Base-by-base conservation (phyloP, 495 filamentous ascomycete genomes). In the Penicillium coprophilum region DNA sequence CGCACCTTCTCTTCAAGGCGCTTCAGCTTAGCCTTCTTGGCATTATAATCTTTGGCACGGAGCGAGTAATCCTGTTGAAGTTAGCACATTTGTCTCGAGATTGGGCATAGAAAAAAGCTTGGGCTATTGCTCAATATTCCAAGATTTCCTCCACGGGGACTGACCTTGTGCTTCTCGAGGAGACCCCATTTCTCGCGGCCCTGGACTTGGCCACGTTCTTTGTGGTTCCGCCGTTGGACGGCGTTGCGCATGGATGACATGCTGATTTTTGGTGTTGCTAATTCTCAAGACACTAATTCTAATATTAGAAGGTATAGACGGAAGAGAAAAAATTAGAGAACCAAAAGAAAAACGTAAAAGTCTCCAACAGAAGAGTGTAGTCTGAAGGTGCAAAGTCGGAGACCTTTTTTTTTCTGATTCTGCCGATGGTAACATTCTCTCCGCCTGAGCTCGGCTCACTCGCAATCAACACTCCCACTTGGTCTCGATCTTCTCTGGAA, bases 181-280 rank as follows among this genome's bases (percentile, higher is more conserved):
- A 96, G 78, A 56, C 91, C 91, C 80, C 85, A 90, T 82, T 88
- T 89, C 59, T 84, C 75, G 32, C 94, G 90, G 66, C 89, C 89
- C 59, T 82, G 64, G 34, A 92, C 88, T 69, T 97, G 94, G 30
- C 88, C 87, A 63, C 94, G 88, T 78, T 97, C 94, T 62, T 83
- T 80, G 76, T 97, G 93, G 65, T 88, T 81, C 60, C 86, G 85
- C 59, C 82, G 74, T 56, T 89, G 84, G 49, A 91, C 85, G 71
- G 88, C 85, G 69, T 94, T 94, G 57, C 90, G 80, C 74, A 92
- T 84, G 40, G 89, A 89, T 17, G 89, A 92, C 90, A 93, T 92
- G 66, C 62, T 73, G 62, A 6, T 39, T 23, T 46, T 30, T 46
- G 15, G 34, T 44, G 47, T 46, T 45, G 46, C 31, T 28, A 21